These are phyloP conservation scores for Arabidopsis arenosa DNA, from an alignment of 345 rosid genomes.

Conservation along the genomic window DNA sequence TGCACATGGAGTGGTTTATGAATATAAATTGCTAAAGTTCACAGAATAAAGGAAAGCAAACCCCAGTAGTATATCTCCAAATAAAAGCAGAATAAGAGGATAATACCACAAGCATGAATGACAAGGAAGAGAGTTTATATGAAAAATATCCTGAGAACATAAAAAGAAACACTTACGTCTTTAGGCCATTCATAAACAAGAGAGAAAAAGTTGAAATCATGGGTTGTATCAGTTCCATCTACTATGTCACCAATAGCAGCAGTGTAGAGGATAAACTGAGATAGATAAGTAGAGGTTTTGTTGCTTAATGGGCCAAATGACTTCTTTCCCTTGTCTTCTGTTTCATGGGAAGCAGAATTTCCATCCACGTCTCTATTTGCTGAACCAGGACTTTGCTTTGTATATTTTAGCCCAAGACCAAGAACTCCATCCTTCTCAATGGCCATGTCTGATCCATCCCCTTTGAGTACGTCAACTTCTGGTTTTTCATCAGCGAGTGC, in stretches of 20 bases:
- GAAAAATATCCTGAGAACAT: slow-evolving; percentile 29
- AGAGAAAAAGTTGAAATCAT: slow-evolving; percentile 97
- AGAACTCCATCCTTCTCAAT: slow-evolving; percentile 78
- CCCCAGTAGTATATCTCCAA: background rate
- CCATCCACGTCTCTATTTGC: slow-evolving; percentile 52
- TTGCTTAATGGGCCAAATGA: slow-evolving; percentile 77
- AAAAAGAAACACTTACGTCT: slow-evolving; percentile 69
- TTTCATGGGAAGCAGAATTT: slow-evolving; percentile 62
- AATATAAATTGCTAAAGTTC: slow-evolving; percentile 6
- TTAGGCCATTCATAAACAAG: slow-evolving; percentile 96
- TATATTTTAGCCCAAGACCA: slow-evolving; percentile 84
- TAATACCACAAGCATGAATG: slow-evolving; percentile 13
- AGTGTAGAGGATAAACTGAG: slow-evolving; percentile 90
- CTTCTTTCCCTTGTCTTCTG: slow-evolving; percentile 77
- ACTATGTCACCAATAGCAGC: slow-evolving; percentile 99
- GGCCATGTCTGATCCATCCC: slow-evolving; percentile 57
- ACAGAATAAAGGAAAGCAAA: slow-evolving; percentile 23
- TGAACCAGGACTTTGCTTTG: slow-evolving; percentile 58
- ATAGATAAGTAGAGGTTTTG: slow-evolving; percentile 82
- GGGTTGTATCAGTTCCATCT: slow-evolving; percentile 98
- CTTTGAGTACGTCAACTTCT: slow-evolving; percentile 58
- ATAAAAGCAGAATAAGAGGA: slow-evolving; percentile 10
- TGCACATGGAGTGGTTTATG: slow-evolving; percentile 24
- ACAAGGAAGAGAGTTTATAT: slow-evolving; percentile 15
- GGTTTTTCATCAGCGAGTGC: slow-evolving; percentile 92